Evolutionary conservation across 148 eudicot species (phyloP).

Genomic region (Linanthus parryae): DNA sequence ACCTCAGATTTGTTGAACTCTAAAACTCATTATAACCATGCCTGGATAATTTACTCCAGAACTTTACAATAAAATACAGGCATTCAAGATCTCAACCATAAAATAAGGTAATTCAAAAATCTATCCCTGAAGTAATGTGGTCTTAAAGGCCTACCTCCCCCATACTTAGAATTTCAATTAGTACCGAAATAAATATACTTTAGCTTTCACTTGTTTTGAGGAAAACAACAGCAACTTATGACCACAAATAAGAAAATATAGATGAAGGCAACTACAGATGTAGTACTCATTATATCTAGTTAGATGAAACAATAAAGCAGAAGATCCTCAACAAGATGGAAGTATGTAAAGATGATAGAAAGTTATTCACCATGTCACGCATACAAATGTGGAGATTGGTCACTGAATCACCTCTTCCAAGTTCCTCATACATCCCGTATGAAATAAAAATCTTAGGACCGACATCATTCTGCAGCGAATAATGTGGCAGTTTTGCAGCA

Average conservation of each 20-base stretch:
- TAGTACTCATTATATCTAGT: neutral
- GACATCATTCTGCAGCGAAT: slow-evolving; percentile 88
- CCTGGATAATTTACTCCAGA: no score
- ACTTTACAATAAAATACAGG: no score
- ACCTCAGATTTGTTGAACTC: no score
- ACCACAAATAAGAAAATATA: neutral
- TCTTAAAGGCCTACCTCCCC: no score
- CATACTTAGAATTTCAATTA: no score
- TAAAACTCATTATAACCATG: no score
- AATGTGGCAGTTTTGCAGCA: slow-evolving; percentile 95
- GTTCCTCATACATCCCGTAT: slow-evolving; percentile 69
- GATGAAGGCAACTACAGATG: neutral
- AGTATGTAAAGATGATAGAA: slow-evolving; percentile 3
- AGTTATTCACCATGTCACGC: slow-evolving; percentile 79
- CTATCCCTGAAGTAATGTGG: no score
- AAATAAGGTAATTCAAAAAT: no score
- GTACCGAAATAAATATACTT: neutral
- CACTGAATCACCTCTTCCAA: slow-evolving; percentile 63
- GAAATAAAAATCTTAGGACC: slow-evolving; percentile 85
- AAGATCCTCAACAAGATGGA: neutral
- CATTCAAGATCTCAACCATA: no score
- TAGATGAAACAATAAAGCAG: neutral
- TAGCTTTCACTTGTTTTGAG: neutral
- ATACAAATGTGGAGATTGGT: slow-evolving; percentile 72
- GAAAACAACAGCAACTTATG: neutral